Evolutionary conservation across 2,329 filamentous ascomycete species (phyloP), one percentile per base, ranked within the genome.

Genomic region (Talaromyces sp.): DNA sequence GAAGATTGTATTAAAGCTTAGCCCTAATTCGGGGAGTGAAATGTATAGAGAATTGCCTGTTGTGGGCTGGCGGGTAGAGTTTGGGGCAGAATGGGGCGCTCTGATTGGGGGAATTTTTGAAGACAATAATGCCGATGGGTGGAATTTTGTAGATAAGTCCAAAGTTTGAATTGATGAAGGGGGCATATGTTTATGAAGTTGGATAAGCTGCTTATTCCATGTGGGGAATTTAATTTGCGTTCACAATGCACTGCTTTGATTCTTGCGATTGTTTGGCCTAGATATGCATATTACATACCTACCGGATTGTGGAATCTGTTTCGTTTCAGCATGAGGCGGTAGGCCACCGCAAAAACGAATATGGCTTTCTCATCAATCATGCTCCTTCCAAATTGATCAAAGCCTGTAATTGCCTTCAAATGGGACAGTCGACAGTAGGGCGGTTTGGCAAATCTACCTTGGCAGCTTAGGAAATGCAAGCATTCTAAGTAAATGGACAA

Each of bases 61-160:
- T 41, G 22, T 49, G 45, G 59, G 31, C 13, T 62, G 33, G 47
- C 59, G 59, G 22, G 7, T n/a, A 60, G 57, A 22, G 37, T 19
- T 43, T 31, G 27, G 19, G 10, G 24, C 2, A 14, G 27, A 8
- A 16, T 13, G 19, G 43, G 3, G 43, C 43, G 13, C 4, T 33
- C 6, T 65, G 57, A 65, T 61, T 54, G 63, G 63, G 27, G 57
- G 63, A 41, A 65, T 49, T 61, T 65, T 37, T 49, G 11, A 16
- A 7, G 45, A 19, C 11, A 49, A 47, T 45, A 65, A 47, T 39
- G 57, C 63, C 63, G 63, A 64, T 65, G 63, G 63, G 41, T 52
- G 63, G 57, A 54, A 41, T 56, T 52, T 49, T 56, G 14, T 43
- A 33, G 13, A 43, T 37, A 13, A 56, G 10, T 35, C 49, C 3